Evolutionary conservation across 2,329 filamentous ascomycete species (phyloP), one percentile per base, ranked within the genome.

Genomic region (Colletotrichum eremochloae): DNA sequence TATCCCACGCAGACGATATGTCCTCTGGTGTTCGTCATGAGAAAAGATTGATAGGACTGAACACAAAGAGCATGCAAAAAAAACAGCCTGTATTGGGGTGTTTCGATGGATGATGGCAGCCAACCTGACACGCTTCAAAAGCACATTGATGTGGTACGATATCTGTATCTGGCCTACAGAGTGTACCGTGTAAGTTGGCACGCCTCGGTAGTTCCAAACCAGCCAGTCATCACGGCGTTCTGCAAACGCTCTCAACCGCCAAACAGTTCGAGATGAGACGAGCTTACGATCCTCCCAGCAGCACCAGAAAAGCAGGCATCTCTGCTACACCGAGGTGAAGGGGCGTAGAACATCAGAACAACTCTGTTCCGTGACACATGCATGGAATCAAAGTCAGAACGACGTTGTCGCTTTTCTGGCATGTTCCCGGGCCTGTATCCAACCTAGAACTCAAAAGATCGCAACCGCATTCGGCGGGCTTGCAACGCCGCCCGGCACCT

Each of bases 401-500:
- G n/a, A 46, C 14, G 6, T 52, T 42, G 9, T 40, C 24, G n/a
- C n/a, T 12, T 2, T 60, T 38, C 9, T 24, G 33, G 33, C 18
- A 40, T 5, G 4, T 11, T 29, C 31, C 20, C 18, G 12, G 40
- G 14, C 12, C 31, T 15, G 11, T n/a, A 1, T 4, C 15, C 14
- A 3, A 24, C n/a, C 2, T 1, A n/a, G 12, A 7, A n/a, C n/a
- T 44, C 36, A 74, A 24, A 81, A 82, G 14, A 83, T 83, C 6
- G 81, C 82, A 11, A 83, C 76, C 0, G 80, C 81, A 40, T 82
- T 82, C 0, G 81, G 81, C 14, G 81, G 81, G 67, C 81, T 82
- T 0, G 81, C 81, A 8, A 83, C 81, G 48, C 81, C 81, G 11
- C 81, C 81, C 0, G 77, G 78, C 2, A 82, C 77, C 79, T 80